Conservation (phyloP, 441 rosid species). For the Adansonia madagascariensis region DNA sequence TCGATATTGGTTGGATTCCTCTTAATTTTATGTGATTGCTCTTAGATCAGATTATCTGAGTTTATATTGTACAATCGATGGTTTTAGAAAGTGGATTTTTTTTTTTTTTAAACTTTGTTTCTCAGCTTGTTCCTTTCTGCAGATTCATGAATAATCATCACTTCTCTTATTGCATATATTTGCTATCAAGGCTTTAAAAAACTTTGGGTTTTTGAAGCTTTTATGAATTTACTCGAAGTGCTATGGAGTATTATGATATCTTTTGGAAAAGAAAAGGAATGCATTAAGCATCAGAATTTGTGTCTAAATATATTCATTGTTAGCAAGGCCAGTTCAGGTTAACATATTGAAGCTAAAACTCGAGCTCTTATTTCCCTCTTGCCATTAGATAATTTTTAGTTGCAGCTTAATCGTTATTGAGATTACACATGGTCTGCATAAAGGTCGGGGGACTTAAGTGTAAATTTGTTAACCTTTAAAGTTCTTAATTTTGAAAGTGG, state of each 20-base stretch:
- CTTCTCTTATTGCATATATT: background rate
- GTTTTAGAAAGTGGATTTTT: constrained; percentile 21
- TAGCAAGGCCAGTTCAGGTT: background rate
- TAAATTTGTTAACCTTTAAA: background rate
- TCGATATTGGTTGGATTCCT: background rate
- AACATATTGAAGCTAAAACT: background rate
- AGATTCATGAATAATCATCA: background rate
- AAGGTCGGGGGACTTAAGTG: background rate
- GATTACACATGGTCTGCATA: background rate
- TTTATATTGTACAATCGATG: constrained; percentile 8
- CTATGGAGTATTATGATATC: background rate
- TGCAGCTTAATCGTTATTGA: background rate
- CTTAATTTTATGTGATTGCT: background rate
- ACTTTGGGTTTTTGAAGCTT: background rate
- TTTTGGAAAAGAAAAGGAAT: background rate
- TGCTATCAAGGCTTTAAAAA: background rate
- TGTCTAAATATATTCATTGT: background rate
- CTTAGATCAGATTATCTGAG: constrained; percentile 18
- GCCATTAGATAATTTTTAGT: background rate
- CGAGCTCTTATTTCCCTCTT: background rate
- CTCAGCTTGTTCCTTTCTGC: background rate
- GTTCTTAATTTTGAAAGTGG: background rate
- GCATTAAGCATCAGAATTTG: background rate
- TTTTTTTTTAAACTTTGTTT: background rate
- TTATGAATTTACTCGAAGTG: background rate